Evolutionary conservation across 352 stramenopile genomes (phyloP), one percentile per base, ranked within the genome.

Genomic region (Phytophthora syringae): DNA sequence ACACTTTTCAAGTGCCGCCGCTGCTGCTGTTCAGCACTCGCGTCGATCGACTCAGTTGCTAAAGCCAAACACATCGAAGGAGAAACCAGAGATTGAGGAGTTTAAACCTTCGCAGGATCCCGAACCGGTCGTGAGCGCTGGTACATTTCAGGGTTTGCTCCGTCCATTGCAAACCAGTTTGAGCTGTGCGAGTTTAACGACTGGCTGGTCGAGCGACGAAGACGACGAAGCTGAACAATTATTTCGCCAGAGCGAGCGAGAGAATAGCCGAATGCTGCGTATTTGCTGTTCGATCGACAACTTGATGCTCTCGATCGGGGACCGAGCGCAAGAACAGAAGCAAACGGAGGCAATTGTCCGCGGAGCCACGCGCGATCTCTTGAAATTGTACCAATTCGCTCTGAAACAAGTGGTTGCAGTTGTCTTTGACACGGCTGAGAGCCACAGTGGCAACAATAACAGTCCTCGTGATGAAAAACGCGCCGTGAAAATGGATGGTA

Each of bases 261-360:
- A 86, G 1, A 66, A 58, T 13, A 89, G 80, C 37, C 80, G 71
- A n/a, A 82, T 91, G 55, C 18, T 89, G 5, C 80, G 80, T 20
- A 80, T 89, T 5, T 89, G 80, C 54, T 89, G 80, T 52, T 91
- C 82, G 3, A 58, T 91, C 20, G 80, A 91, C 52, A 91, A 89
- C 30, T 45, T 91, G 3, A 63, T 91, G 20, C 52, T 89, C 10
- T 77, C 80, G 1, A 81, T 91, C 7, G 72, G 72, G 0, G 77
- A 79, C 47, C 78, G 69, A 5, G 64, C 78, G 7, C 74, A 88
- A 30, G 66, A 87, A 37, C 56, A 89, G 27, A 91, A 88, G 37
- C 62, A 74, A 12, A 70, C 77, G 22, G 59, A 82, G 12, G 72
- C 65, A 0, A 80, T 90, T 55, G 77, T 67, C 5, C 72, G 73